These are phyloP conservation scores for Euphrasia arctica DNA, from an alignment of 305 asterid genomes.

Conservation along the genomic window DNA sequence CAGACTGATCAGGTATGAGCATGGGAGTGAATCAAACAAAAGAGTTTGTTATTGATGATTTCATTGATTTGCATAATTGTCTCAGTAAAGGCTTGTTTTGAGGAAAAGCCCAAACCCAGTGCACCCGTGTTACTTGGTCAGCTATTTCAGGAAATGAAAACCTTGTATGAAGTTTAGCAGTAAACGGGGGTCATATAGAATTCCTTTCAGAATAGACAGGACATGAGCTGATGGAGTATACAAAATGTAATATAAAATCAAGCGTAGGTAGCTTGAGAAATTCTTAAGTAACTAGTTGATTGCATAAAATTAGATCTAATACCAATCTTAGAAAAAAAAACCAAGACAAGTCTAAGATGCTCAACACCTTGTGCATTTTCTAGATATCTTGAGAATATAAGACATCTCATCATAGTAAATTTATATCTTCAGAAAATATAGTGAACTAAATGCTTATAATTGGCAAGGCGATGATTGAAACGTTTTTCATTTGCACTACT, in stretches of 20 bases:
- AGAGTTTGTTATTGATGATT: too few relatives aligned
- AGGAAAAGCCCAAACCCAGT: slow-evolving; percentile 3
- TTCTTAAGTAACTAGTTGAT: background rate
- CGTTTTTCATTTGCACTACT: background rate
- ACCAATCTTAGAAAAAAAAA: background rate
- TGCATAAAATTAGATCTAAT: slow-evolving; percentile 8
- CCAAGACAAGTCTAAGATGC: background rate
- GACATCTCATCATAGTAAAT: background rate
- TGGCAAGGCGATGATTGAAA: slow-evolving; percentile 1
- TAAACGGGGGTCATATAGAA: background rate
- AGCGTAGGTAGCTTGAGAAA: background rate
- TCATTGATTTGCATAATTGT: too few relatives aligned
- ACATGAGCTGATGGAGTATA: background rate
- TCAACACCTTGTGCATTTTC: slow-evolving; percentile 1
- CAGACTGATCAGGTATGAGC: slow-evolving; percentile 14
- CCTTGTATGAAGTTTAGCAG: background rate
- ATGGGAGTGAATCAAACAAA: background rate
- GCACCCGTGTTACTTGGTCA: background rate
- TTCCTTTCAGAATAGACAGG: background rate
- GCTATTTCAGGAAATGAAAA: slow-evolving; percentile 19
- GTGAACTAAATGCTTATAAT: background rate
- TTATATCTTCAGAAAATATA: background rate
- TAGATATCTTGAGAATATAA: slow-evolving; percentile 8
- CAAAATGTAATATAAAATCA: background rate
- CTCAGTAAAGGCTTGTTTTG: slow-evolving; percentile 3